phyloP scores from a whole-genome alignment of 306 rosid genomes.

The Fragaria vesca region DNA sequence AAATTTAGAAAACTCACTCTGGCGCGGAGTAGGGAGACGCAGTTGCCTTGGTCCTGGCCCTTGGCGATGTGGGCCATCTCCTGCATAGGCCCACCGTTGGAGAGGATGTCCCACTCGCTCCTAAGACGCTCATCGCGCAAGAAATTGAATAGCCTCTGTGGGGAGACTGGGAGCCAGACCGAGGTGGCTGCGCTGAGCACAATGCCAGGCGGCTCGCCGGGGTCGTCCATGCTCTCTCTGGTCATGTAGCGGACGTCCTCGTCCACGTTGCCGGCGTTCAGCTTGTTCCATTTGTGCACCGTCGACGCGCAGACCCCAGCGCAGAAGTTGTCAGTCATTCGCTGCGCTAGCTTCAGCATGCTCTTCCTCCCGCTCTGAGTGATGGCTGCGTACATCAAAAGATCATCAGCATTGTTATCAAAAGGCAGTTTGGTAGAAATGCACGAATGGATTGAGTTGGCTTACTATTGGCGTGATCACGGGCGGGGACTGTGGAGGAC shows the following conservation, averaged over 20 bases:
- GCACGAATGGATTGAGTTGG: neutral
- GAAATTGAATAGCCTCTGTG: conserved; percentile 69
- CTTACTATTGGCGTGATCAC: conserved; percentile 62
- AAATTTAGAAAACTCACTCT: conserved; percentile 33
- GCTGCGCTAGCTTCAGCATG: conserved; percentile 92
- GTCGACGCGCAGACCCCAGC: conserved; percentile 96
- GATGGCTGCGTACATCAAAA: conserved; percentile 40
- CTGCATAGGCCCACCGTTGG: conserved; percentile 98
- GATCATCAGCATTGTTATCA: neutral
- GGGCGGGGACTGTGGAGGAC: conserved; percentile 60
- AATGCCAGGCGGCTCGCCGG: conserved; percentile 95
- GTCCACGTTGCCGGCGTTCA: conserved; percentile 61
- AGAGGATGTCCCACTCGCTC: conserved; percentile 94
- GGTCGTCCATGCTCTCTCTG: conserved; percentile 84
- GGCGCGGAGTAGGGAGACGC: conserved; percentile 87
- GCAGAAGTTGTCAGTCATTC: conserved; percentile 96
- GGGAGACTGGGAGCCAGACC: conserved; percentile 76
- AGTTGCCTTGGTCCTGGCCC: conserved; percentile 81
- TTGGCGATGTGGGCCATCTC: conserved; percentile 97
- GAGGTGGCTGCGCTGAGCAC: conserved; percentile 94
- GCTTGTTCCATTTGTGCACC: conserved; percentile 92
- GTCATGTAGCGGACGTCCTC: conserved; percentile 97
- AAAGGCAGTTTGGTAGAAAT: neutral
- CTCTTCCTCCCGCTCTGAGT: conserved; percentile 71
- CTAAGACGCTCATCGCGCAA: conserved; percentile 79